Evolutionary conservation across 2,329 filamentous ascomycete species (phyloP), one percentile per base, ranked within the genome.

Genomic region (Fusarium anguioides): DNA sequence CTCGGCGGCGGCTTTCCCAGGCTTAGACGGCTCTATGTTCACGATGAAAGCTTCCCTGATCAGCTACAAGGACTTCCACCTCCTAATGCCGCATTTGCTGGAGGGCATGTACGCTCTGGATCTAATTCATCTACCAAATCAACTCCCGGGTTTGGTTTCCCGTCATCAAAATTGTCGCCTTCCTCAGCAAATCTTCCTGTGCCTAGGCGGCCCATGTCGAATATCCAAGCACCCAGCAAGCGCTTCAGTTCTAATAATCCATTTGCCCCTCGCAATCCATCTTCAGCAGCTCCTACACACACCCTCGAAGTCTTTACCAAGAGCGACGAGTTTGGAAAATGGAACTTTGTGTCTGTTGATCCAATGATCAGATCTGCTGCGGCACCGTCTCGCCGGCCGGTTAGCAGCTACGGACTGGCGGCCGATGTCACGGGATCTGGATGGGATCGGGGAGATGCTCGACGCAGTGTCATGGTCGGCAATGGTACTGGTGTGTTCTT

Each of bases 31-130:
- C 86, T 98, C 9, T 97, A 96, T 75, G 95, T 97, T 18, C 91
- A 93, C 48, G 94, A 97, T 72, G 87, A 91, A 24, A 84, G 87
- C 47, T 97, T 98, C 75, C 89, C 94, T 3, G 93, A 97, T 69
- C 85, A 90, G 12, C 86, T 97, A 8, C 84, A 94, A 40, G 83
- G 82, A 15, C 83, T 95, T 8, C 90, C 92, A 4, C 91, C 91
- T 3, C 91, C 92, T 1, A 82, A 75, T 42, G 75, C 76, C 15
- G 69, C 72, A 39, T 77, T 78, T 44, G 70, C 72, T 8, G 74
- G 59, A 36, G 71, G 72, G 2, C 73, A 78, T 27, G 58, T 65
- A 27, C 72, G 75, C 36, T 79, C 76, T 53, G 76, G 74, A 49
- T 79, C 79, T 24, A 75, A 69, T 50, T 63, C 69, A 6, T 76